These are phyloP conservation scores for Rubroboletus pulcherrimus DNA, from an alignment of 768 basidiomycete genomes.

Conservation along the genomic window DNA sequence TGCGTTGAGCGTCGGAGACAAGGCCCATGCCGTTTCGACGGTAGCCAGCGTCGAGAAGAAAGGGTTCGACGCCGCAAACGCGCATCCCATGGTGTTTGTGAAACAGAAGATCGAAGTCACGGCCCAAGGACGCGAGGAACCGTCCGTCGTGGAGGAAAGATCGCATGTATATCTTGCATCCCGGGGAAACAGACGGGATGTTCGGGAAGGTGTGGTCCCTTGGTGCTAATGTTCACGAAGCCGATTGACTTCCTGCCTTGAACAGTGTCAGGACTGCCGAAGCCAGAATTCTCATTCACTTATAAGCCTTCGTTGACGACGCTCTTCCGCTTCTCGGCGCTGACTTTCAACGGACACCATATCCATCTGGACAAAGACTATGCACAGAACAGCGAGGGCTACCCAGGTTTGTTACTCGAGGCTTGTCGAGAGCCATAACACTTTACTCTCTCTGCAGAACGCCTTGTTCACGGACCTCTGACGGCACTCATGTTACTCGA, in stretches of 20 bases:
- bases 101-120: slow-evolving; percentile 57
- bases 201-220: slow-evolving; percentile 41
- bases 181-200: slow-evolving; percentile 27
- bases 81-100: slow-evolving; percentile 71
- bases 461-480: slow-evolving; percentile 82
- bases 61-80: slow-evolving; percentile 47
- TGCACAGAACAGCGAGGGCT: slow-evolving; percentile 63
- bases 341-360: slow-evolving; percentile 82
- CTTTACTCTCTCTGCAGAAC: slow-evolving; percentile 41
- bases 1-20: slow-evolving; percentile 52
- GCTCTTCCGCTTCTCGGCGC: slow-evolving; percentile 80
- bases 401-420: slow-evolving; percentile 46
- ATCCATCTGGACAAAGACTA: slow-evolving; percentile 82
- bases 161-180: slow-evolving; percentile 62
- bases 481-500: slow-evolving; percentile 80
- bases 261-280: slow-evolving; percentile 50
- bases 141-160: slow-evolving; percentile 59
- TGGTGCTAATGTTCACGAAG: background rate
- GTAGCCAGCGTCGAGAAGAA: slow-evolving; percentile 58
- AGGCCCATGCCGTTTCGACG: slow-evolving; percentile 44
- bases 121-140: slow-evolving; percentile 39
- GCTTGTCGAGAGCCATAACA: background rate
- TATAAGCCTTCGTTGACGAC: slow-evolving; percentile 68
- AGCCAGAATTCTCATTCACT: slow-evolving; percentile 56
- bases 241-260: background rate